Evolutionary conservation across 345 rosid species (phyloP).

Genomic region (Eucalyptus caleyi): DNA sequence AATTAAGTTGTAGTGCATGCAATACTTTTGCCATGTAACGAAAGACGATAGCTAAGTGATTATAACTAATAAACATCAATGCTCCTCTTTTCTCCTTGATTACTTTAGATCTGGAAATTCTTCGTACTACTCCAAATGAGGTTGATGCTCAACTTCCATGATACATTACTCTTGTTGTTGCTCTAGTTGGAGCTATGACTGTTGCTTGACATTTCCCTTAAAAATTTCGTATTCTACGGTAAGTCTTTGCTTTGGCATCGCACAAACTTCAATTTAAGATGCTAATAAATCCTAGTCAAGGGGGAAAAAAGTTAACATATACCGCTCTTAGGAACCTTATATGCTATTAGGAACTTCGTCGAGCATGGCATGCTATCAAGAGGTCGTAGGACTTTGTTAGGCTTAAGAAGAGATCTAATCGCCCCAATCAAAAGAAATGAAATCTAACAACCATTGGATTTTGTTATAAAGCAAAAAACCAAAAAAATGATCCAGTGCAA

Average conservation of each 20-base stretch:
- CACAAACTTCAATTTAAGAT: neutral
- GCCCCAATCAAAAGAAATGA: no score
- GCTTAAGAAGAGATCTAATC: no score
- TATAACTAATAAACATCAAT: no score
- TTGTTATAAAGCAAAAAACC: no score
- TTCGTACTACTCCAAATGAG: neutral
- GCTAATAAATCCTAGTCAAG: neutral
- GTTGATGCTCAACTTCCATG: neutral
- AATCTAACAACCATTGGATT: no score
- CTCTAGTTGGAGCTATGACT: neutral
- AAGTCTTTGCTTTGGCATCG: neutral
- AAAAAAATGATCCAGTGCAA: no score
- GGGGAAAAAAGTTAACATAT: neutral
- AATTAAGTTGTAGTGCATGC: no score
- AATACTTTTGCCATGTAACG: neutral
- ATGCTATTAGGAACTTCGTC: neutral
- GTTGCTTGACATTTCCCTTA: neutral
- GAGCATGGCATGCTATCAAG: neutral
- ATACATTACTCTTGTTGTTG: neutral
- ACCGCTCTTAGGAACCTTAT: neutral
- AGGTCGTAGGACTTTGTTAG: neutral
- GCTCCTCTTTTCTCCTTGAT: neutral
- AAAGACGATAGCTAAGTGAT: neutral
- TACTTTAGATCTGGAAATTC: neutral
- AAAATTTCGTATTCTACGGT: neutral